phyloP scores from a whole-genome alignment of 1,284 basidiomycete genomes.

The Sphaerobolus stellatus region DNA sequence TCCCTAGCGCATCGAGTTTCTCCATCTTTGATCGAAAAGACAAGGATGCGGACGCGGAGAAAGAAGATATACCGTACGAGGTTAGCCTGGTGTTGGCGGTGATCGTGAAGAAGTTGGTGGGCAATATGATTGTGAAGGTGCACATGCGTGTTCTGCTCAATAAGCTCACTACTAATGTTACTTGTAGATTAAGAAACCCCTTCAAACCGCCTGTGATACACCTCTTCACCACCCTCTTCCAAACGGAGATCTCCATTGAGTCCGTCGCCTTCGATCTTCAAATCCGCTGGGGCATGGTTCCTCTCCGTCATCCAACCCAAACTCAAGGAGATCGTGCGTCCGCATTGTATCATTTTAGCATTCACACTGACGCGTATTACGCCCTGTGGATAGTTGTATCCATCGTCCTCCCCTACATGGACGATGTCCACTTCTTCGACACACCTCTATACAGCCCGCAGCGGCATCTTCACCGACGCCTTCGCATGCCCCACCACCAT shows the following conservation, averaged over 20 bases:
- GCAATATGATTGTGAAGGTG: slow-evolving; percentile 81
- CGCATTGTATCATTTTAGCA: neutral
- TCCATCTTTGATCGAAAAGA: slow-evolving; percentile 5
- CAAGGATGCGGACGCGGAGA: slow-evolving; percentile 2
- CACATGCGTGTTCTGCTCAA: neutral
- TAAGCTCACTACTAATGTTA: neutral
- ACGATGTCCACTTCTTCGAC: slow-evolving; percentile 95
- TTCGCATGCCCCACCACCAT: too few relatives aligned
- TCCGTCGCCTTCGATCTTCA: slow-evolving; percentile 92
- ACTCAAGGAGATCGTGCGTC: slow-evolving; percentile 83
- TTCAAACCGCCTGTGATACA: slow-evolving; percentile 95
- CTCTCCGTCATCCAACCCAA: slow-evolving; percentile 86
- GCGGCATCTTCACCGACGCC: slow-evolving; percentile 89
- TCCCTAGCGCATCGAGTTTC: slow-evolving; percentile 27
- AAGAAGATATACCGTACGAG: slow-evolving; percentile 77
- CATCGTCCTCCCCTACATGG: slow-evolving; percentile 95
- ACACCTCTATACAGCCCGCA: slow-evolving; percentile 68
- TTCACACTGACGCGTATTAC: too few relatives aligned
- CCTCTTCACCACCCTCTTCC: slow-evolving; percentile 92
- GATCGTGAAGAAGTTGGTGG: slow-evolving; percentile 84
- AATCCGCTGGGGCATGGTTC: slow-evolving; percentile 92
- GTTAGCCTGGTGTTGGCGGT: slow-evolving; percentile 89
- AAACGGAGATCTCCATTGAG: slow-evolving; percentile 86
- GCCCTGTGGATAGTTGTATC: slow-evolving; percentile 93
- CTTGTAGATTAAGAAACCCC: slow-evolving; percentile 86